Percentiles rank a stretch among this genome's conserved stretches.
phyloP scores from a whole-genome alignment of 768 basidiomycete genomes.

The Mycena albidolilacea region DNA sequence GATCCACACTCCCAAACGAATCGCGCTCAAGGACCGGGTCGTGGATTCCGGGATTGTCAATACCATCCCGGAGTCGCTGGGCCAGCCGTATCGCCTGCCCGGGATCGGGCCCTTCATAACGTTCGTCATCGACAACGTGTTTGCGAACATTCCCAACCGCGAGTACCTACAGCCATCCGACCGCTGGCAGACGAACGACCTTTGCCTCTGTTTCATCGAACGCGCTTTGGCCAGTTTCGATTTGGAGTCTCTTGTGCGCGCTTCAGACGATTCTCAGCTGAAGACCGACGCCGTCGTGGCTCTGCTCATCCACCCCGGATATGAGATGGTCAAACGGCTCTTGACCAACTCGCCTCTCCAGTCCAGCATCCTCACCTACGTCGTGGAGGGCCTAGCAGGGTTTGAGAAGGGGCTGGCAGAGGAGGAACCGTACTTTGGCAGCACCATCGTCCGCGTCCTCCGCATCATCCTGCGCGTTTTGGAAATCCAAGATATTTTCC shows the following conservation, averaged over 20 bases:
- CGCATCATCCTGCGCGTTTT: conserved; percentile 86
- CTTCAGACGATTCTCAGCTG: conserved; percentile 65
- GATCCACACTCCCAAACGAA: conserved; percentile 85
- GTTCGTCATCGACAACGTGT: conserved; percentile 94
- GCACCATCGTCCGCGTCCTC: conserved; percentile 84
- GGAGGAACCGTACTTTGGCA: conserved; percentile 79
- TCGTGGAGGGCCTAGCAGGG: conserved; percentile 85
- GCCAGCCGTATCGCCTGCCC: conserved; percentile 83
- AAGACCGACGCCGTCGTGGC: conserved; percentile 69
- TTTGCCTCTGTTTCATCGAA: conserved; percentile 89
- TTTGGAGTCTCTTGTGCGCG: conserved; percentile 77
- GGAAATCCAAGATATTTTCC: conserved; percentile 90
- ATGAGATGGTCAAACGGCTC: conserved; percentile 85
- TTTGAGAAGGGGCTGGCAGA: conserved; percentile 80
- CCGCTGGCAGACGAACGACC: conserved; percentile 89
- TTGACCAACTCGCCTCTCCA: conserved; percentile 83
- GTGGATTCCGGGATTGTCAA: conserved; percentile 73
- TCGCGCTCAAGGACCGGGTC: conserved; percentile 72
- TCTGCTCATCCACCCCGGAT: conserved; percentile 86
- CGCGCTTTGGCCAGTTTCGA: conserved; percentile 87
- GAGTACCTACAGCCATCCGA: conserved; percentile 85
- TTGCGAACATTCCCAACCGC: conserved; percentile 80
- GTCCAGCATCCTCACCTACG: conserved; percentile 79
- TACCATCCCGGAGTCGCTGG: conserved; percentile 85
- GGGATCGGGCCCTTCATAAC: conserved; percentile 86